These are phyloP conservation scores for Striga hermonthica DNA, from an alignment of 305 asterid species.

Conservation along the genomic window DNA sequence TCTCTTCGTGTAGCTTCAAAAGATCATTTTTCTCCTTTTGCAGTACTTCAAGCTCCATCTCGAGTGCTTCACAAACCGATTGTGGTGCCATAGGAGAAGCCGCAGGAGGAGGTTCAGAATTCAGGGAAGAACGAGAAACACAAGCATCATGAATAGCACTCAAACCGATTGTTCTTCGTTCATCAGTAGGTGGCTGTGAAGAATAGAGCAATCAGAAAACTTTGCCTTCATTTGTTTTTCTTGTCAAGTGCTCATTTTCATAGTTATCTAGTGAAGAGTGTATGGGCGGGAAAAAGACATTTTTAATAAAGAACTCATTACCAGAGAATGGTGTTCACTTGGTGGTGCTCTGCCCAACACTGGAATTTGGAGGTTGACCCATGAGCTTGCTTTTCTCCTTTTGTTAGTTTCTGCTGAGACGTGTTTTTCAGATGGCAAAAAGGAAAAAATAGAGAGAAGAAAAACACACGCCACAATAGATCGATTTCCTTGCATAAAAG, in stretches of 20 bases:
- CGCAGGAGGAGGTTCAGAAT: slow-evolving; percentile 23
- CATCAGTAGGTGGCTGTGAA: neutral
- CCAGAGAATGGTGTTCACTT: too few species aligned
- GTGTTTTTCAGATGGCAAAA: neutral
- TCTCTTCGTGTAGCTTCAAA: slow-evolving; percentile 39
- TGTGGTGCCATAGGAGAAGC: slow-evolving; percentile 28
- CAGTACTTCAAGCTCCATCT: slow-evolving; percentile 44
- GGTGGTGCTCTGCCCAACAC: too few species aligned
- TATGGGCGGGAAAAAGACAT: too few species aligned
- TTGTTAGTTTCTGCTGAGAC: neutral
- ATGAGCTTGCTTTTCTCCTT: slow-evolving; percentile 1
- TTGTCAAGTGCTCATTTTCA: too few species aligned
- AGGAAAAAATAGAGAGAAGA: neutral
- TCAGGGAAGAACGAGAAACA: neutral
- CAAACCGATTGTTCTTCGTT: slow-evolving; percentile 8
- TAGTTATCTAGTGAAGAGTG: too few species aligned
- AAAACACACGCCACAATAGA: too few species aligned
- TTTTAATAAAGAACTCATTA: too few species aligned
- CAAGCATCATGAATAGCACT: neutral
- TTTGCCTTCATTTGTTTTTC: too few species aligned
- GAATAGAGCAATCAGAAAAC: too few species aligned
- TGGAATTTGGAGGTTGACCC: too few species aligned
- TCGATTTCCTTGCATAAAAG: neutral
- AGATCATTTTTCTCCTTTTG: slow-evolving; percentile 39
- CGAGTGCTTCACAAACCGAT: slow-evolving; percentile 37